Conservation (phyloP, 176 grass and related monocot species). For the Ensete ventricosum region DNA sequence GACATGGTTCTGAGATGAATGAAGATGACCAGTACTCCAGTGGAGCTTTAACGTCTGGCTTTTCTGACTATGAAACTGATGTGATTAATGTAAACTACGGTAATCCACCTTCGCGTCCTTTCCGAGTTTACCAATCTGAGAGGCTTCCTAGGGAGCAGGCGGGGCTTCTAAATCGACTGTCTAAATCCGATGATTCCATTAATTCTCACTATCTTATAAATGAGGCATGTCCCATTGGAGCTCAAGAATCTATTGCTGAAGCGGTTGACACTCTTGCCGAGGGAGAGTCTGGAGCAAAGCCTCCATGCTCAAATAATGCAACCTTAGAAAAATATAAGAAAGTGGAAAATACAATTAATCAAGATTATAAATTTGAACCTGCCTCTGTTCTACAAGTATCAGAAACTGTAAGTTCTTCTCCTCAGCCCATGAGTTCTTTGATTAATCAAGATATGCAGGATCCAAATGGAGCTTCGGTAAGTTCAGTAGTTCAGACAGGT, state of each 20-base stretch:
- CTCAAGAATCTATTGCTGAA: slow-evolving; percentile 55
- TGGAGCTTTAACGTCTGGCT: slow-evolving; percentile 2
- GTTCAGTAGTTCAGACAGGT: neutral
- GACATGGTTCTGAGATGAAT: slow-evolving; percentile 35
- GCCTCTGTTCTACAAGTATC: slow-evolving; percentile 19
- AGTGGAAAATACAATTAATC: slow-evolving; percentile 16
- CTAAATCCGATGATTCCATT: slow-evolving; percentile 81
- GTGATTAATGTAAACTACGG: neutral
- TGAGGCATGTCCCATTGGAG: slow-evolving; percentile 40
- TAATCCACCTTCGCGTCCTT: slow-evolving; percentile 1
- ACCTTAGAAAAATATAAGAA: slow-evolving; percentile 43
- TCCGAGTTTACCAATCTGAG: slow-evolving; percentile 47
- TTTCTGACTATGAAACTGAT: slow-evolving; percentile 15
- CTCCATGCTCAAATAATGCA: slow-evolving; percentile 31
- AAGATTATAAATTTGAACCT: slow-evolving; percentile 22
- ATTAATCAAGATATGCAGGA: neutral
- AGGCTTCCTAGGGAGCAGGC: slow-evolving; percentile 61
- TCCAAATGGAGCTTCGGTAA: neutral
- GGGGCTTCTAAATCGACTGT: slow-evolving; percentile 50
- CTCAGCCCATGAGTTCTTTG: slow-evolving; percentile 11
- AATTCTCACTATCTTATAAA: slow-evolving; percentile 65
- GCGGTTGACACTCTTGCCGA: slow-evolving; percentile 30
- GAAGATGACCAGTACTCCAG: neutral
- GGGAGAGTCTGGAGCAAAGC: slow-evolving; percentile 5
- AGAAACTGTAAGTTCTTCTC: slow-evolving; percentile 15